phyloP scores from a whole-genome alignment of 1,139 yeast species.

The Komagataea norvegica region DNA sequence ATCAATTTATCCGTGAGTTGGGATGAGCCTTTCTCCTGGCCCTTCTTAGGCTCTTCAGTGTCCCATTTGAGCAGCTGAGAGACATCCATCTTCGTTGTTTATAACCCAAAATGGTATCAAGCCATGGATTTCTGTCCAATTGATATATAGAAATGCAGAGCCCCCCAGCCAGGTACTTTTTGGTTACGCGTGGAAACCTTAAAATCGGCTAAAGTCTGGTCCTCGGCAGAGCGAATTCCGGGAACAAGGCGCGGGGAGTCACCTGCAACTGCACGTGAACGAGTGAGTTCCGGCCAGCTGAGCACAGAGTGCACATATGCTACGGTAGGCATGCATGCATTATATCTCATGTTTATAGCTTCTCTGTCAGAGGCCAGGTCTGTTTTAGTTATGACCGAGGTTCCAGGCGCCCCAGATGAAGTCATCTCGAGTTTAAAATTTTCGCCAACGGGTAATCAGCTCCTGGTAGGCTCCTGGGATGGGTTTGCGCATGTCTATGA shows the following conservation, averaged over 20 bases:
- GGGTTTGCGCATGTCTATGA: constrained; percentile 37
- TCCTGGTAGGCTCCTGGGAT: constrained; percentile 42
- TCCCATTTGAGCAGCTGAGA: constrained; percentile 9
- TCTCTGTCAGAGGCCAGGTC: too few relatives aligned
- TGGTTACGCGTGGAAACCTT: too few relatives aligned
- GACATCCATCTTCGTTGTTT: constrained; percentile 12
- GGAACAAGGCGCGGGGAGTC: not conserved
- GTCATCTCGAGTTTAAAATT: constrained; percentile 34
- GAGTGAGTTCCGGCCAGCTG: too few relatives aligned
- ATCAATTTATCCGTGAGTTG: constrained; percentile 63
- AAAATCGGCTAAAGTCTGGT: too few relatives aligned
- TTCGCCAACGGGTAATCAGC: constrained; percentile 31
- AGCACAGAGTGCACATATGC: too few relatives aligned
- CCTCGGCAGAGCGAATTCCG: not conserved
- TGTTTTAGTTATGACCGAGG: constrained; percentile 17
- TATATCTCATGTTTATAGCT: too few relatives aligned
- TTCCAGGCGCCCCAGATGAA: constrained; percentile 20
- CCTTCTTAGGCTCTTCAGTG: constrained; percentile 2
- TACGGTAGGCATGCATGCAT: too few relatives aligned
- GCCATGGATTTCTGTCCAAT: too few relatives aligned
- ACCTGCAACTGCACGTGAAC: too few relatives aligned
- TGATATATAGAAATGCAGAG: not conserved
- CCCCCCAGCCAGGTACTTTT: too few relatives aligned
- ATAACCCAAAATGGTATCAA: too few relatives aligned
- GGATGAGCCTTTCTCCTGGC: constrained; percentile 4